Percentiles rank a stretch among this genome's conserved stretches.
These are phyloP conservation scores for Rhizophagus sp. DNA, from an alignment of 192 early-diverging fungal species.

Conservation along the genomic window DNA sequence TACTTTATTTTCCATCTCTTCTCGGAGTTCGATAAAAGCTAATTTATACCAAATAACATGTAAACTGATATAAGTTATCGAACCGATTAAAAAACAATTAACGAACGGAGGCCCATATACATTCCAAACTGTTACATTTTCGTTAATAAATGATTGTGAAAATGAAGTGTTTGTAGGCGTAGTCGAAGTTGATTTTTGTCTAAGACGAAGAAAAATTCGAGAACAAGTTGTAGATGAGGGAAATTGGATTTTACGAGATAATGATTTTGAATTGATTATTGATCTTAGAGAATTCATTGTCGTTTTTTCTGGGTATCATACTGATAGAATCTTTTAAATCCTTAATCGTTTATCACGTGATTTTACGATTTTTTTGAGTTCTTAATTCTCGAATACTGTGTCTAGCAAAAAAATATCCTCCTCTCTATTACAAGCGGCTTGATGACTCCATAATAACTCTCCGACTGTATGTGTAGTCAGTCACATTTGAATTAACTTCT, in stretches of 20 bases:
- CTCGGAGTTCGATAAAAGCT: background rate
- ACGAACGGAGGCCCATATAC: constrained; percentile 11
- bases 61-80: constrained; percentile 22
- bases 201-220: background rate
- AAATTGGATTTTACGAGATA: background rate
- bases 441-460: too few species aligned
- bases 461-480: too few species aligned
- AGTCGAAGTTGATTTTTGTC: background rate
- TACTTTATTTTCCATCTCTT: constrained; percentile 16
- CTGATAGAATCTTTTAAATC: too few species aligned
- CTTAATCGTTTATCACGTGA: too few species aligned
- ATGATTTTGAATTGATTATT: background rate
- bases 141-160: too few species aligned
- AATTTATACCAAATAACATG: constrained; percentile 3
- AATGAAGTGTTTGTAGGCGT: too few species aligned
- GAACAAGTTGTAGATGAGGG: background rate
- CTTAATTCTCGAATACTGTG: too few species aligned
- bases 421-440: too few species aligned
- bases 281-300: background rate
- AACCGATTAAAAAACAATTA: constrained; percentile 17
- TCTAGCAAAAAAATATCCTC: too few species aligned
- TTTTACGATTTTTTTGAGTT: too few species aligned
- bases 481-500: too few species aligned
- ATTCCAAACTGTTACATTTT: constrained; percentile 7
- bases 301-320: too few species aligned